Conservation (phyloP, 2,329 filamentous ascomycete genomes). For the Ophiostoma novo-ulmi region DNA sequence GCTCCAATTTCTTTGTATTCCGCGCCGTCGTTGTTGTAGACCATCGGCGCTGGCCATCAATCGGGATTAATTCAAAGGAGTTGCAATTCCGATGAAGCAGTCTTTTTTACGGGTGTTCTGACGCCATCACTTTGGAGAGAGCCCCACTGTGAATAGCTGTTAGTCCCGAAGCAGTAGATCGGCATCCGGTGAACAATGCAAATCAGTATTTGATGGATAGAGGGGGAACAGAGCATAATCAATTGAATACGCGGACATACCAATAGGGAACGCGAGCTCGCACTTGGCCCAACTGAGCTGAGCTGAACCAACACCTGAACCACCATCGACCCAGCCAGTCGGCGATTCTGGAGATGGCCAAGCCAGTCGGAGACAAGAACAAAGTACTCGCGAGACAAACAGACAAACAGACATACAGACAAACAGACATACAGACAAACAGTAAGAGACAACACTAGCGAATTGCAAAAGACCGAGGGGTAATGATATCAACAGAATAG, state of each 20-base stretch:
- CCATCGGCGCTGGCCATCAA: neutral
- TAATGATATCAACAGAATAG: neutral
- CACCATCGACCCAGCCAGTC: neutral
- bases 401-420: neutral
- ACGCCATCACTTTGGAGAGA: neutral
- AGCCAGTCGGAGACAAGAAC: conserved; percentile 2
- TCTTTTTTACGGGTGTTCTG: neutral
- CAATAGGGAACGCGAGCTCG: neutral
- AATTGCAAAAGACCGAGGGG: neutral
- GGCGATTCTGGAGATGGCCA: neutral
- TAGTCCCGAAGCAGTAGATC: neutral
- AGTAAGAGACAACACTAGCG: neutral
- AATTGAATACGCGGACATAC: neutral
- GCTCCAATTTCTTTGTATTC: neutral
- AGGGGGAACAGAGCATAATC: neutral
- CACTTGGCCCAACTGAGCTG: neutral
- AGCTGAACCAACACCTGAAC: neutral
- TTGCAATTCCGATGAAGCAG: neutral
- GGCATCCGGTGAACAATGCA: neutral
- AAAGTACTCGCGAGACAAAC: conserved; percentile 4
- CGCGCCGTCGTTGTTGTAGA: neutral
- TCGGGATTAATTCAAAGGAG: conserved; percentile 5
- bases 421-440: neutral
- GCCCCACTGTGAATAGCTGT: conserved; percentile 6
- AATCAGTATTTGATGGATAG: neutral